Base-by-base conservation (phyloP, 768 basidiomycete species). In the Amanita rimosa region DNA sequence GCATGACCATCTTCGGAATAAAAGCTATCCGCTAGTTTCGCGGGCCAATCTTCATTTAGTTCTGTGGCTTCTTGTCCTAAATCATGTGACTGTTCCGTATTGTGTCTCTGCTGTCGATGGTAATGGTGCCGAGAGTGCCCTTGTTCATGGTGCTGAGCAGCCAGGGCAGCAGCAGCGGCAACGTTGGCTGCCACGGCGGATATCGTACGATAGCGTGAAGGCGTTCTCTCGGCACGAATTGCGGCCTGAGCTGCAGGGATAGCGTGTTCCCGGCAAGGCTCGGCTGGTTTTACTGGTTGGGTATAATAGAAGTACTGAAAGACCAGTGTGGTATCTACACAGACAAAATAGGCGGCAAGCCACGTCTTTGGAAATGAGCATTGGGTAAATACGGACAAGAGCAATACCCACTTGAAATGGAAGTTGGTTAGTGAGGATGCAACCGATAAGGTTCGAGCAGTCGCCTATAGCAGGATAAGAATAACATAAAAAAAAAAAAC, bases 341-440 rank as follows among this genome's bases (percentile, higher is more conserved):
- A 67, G 58, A 87, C 85, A 60, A 97, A 99, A 63, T 99, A 99
- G 0, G 74, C 73, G 2, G 96, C 95, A 39, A 99, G 87, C 62
- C 80, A 89, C 36, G 80, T 95, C 90, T 96, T 47, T 37, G 45
- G 53, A 44, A 17, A 39, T 37, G 48, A 57, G 46, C 47, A 29
- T 55, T 56, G 19, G 16, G 14, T 26, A 9, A 35, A 40, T 27
- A 43, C 27, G 35, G 48, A 44, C 43, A 44, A 24, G 44, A 16
- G 16, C 19, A 48, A 31, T 41, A 50, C 76, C 57, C 63, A 90
- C 92, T 67, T 98, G 95, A 64, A 99, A 98, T 17, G 92, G 91
- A 13, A 96, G 74, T 60, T 98, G 96, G 57, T 85, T 76, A 2
- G 96, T 98, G 48, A 99, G 70, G 51, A 97, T 67, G 61, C 91